Base-by-base conservation (phyloP, 192 early-diverging fungal genomes). In the Oehlia diaphana region DNA sequence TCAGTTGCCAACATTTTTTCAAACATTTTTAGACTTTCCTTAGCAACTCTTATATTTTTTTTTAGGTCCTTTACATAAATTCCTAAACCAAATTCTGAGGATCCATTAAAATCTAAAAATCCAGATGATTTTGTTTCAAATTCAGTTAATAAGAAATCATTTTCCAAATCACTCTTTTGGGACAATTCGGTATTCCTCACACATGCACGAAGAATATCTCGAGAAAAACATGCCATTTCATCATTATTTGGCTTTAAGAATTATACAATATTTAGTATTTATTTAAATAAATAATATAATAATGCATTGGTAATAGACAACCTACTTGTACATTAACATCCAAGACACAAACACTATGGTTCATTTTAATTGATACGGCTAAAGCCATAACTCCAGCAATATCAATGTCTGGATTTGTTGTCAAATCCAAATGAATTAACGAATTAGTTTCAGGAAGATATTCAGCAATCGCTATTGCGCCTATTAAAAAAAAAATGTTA, bases 311-410 rank as follows among this genome's bases (percentile, higher is more conserved):
- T 65, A 69, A 69, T 69, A 14, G 12, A n/a, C n/a, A 61, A 75
- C 84, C 80, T 79, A 86, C 85, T 26, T 84, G 86, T 19, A 90
- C 83, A 47, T 85, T 90, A 70, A 97, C 81, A 73, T 95, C 94
- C 47, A 97, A 80, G 74, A 88, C 90, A 26, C 90, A 90, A 63
- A 97, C 79, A 64, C 91, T 91, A 61, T 85, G 81, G 83, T 95
- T 97, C 82, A 94, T 91, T 74, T 92, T 91, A 44, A 96, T 87
- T n/a, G 91, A 92, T 10, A 91, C 92, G 4, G 93, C 86, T n/a
- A 97, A 83, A 4, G 95, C 94, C 88, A 95, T 92, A 12, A 94
- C 82, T 9, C 95, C 96, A 2, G 92, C 93, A 78, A 96, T 82
- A 35, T 93, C 91, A 49, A 97, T 93, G 2, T 79, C 83, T 13